A percentile compares a stretch with the other conserved stretches of the same genome.
These are phyloP conservation scores for Coelastrella sp. DNA, from an alignment of 139 green algal genomes.

Conservation along the genomic window DNA sequence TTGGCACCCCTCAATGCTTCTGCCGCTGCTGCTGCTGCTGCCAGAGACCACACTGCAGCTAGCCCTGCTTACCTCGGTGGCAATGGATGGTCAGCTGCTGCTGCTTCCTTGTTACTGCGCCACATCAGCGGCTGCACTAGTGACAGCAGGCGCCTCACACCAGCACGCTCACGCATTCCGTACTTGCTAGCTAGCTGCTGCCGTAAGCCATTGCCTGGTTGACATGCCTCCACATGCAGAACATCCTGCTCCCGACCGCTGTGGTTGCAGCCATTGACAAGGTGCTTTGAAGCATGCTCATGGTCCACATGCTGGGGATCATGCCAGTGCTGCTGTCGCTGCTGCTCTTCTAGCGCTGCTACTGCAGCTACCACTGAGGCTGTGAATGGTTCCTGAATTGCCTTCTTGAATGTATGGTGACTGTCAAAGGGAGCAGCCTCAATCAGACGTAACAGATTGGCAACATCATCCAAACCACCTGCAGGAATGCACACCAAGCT, in stretches of 20 bases:
- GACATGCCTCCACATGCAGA: not conserved
- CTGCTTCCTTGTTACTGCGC: constrained; percentile 78
- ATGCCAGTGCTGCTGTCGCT: not conserved
- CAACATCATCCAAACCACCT: constrained; percentile 70
- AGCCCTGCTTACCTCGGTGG: constrained; percentile 56
- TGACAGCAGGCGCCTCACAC: constrained; percentile 56
- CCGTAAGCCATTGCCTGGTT: not conserved
- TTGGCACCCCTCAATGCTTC: not conserved
- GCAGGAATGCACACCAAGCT: not conserved
- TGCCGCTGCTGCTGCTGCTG: not conserved
- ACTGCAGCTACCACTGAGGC: not conserved
- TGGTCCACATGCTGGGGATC: not conserved
- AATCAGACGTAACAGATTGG: constrained; percentile 66
- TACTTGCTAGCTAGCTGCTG: constrained; percentile 21
- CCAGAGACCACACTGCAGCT: not conserved
- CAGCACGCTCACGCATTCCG: constrained; percentile 23
- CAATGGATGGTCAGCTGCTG: constrained; percentile 68
- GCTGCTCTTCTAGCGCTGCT: not conserved
- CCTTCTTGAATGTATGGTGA: not conserved
- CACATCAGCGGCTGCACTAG: constrained; percentile 83
- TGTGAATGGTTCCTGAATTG: not conserved
- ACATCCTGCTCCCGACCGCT: not conserved
- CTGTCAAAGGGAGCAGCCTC: constrained; percentile 38
- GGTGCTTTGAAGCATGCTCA: no score
- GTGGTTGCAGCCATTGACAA: no score